These are phyloP conservation scores for Pyrus betulifolia DNA, from an alignment of 306 rosid species.

Conservation along the genomic window DNA sequence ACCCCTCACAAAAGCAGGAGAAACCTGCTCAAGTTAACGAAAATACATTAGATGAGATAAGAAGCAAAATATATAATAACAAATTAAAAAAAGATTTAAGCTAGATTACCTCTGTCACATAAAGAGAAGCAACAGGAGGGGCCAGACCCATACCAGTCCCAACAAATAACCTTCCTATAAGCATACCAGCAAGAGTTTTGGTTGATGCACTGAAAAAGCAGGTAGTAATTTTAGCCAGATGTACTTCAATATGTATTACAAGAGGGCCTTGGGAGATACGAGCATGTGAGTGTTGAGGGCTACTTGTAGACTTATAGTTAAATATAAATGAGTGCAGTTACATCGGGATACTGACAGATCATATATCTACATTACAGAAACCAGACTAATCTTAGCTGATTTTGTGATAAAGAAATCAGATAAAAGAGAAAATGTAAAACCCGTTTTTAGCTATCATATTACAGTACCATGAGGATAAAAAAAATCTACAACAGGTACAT, in stretches of 20 bases:
- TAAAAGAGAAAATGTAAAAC: background rate
- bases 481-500: background rate
- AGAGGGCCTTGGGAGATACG: background rate
- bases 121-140: constrained; percentile 81
- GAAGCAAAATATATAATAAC: background rate
- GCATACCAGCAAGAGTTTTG: constrained; percentile 89
- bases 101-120: constrained; percentile 71
- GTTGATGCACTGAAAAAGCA: constrained; percentile 72
- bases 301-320: background rate
- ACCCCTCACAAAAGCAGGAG: constrained; percentile 91
- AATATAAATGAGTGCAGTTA: background rate
- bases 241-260: background rate
- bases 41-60: constrained; percentile 17
- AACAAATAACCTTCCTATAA: constrained; percentile 85
- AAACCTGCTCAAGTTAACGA: constrained; percentile 42
- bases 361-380: background rate
- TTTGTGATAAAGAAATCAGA: background rate
- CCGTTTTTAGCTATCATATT: background rate
- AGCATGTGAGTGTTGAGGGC: background rate
- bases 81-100: constrained; percentile 8
- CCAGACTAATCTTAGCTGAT: background rate
- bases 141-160: constrained; percentile 94
- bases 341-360: background rate
- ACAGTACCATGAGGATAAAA: background rate
- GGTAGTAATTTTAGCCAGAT: constrained; percentile 1